These are phyloP conservation scores for Wickerhamiella occidentalis DNA, from an alignment of 805 yeast genomes.

Conservation along the genomic window DNA sequence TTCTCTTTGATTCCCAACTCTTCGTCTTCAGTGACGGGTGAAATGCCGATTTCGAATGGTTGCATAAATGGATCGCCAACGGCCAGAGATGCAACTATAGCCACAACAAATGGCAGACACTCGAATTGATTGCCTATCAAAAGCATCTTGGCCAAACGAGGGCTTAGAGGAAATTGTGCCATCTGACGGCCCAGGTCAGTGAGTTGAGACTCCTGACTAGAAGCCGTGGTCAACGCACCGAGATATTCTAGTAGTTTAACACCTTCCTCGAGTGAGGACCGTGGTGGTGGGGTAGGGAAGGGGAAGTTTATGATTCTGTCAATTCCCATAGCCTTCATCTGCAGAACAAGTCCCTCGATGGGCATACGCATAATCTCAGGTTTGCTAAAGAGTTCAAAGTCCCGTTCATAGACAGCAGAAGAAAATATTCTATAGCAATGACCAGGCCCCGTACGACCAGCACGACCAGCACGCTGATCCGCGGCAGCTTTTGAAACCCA, in stretches of 20 bases:
- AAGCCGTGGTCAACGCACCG: slow-evolving; percentile 56
- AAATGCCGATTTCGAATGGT: slow-evolving; percentile 10
- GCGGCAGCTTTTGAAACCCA: slow-evolving; percentile 96
- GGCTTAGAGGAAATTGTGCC: slow-evolving; percentile 87
- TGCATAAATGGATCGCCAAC: slow-evolving; percentile 83
- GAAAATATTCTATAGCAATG: slow-evolving; percentile 88
- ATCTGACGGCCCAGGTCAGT: slow-evolving; percentile 75
- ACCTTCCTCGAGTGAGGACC: slow-evolving; percentile 47
- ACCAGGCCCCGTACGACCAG: slow-evolving; percentile 98
- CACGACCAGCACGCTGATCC: slow-evolving; percentile 91
- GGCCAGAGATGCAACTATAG: slow-evolving; percentile 80
- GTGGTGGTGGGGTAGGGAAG: slow-evolving; percentile 86
- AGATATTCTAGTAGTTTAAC: slow-evolving; percentile 53
- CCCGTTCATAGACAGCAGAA: slow-evolving; percentile 84
- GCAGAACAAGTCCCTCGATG: slow-evolving; percentile 85
- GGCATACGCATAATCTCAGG: slow-evolving; percentile 96
- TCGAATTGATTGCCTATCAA: slow-evolving; percentile 76
- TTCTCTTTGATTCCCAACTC: slow-evolving; percentile 17
- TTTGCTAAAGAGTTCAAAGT: slow-evolving; percentile 64
- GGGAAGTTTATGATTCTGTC: slow-evolving; percentile 86
- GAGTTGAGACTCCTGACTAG: slow-evolving; percentile 35
- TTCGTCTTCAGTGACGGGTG: slow-evolving; percentile 22
- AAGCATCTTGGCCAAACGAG: slow-evolving; percentile 83
- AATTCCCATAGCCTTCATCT: slow-evolving; percentile 96
- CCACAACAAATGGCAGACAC: slow-evolving; percentile 79